Conservation (phyloP, 164 flowering plant species). For the Macadamia integrifolia region DNA sequence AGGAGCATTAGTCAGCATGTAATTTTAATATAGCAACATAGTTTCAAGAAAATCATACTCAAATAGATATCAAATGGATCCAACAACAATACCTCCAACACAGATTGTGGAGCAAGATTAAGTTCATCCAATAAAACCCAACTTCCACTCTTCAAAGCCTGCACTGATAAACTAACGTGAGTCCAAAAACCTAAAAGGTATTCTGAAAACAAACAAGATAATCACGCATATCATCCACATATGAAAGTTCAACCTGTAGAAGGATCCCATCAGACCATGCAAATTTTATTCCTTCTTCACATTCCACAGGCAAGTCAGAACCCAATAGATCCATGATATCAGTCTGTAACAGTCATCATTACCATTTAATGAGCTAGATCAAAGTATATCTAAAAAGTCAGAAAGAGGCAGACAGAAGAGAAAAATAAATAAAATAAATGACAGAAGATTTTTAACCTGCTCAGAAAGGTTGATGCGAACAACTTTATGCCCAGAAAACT, state of each 20-base stretch:
- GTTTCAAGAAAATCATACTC: background rate
- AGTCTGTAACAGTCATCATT: slow-evolving; percentile 43
- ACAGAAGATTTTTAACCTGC: slow-evolving; percentile 46
- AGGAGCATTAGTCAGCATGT: background rate
- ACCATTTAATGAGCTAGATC: slow-evolving; percentile 1
- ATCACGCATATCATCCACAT: background rate
- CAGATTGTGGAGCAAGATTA: slow-evolving; percentile 98
- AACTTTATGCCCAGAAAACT: slow-evolving; percentile 81
- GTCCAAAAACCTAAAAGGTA: background rate
- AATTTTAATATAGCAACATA: background rate
- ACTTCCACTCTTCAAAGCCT: slow-evolving; percentile 86
- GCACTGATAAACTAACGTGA: slow-evolving; percentile 10
- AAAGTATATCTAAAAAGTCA: background rate
- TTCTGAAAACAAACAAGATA: background rate
- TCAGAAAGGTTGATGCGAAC: slow-evolving; percentile 95
- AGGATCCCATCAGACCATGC: slow-evolving; percentile 99
- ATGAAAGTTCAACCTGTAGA: slow-evolving; percentile 56
- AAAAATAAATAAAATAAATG: background rate
- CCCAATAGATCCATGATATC: slow-evolving; percentile 97
- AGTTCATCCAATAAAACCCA: slow-evolving; percentile 99
- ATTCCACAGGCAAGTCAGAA: slow-evolving; percentile 87
- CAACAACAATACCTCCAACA: slow-evolving; percentile 57
- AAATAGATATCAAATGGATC: background rate
- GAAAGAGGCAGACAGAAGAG: background rate
- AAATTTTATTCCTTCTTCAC: slow-evolving; percentile 79